Evolutionary conservation across 495 filamentous ascomycete genomes (phyloP), one percentile per base, ranked within the genome.

Genomic region (Amorphotheca resinae): DNA sequence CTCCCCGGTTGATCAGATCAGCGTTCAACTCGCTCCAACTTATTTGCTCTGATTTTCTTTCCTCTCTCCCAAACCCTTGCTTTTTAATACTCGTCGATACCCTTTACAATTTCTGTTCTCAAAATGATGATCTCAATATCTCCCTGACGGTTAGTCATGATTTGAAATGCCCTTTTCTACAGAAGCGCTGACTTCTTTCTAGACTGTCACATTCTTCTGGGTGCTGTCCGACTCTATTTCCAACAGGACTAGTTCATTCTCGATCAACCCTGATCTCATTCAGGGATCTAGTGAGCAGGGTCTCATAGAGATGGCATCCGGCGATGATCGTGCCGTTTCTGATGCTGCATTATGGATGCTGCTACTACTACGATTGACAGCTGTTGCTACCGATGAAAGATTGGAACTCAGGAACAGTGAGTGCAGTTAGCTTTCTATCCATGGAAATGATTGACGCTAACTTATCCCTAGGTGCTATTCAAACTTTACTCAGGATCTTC

Each of bases 151-250:
- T 81, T 23, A 14, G 8, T 26, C 4, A 16, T 0, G 6, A 23
- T 14, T 21, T 17, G 1, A 9, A 11, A 3, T 0, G 18, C 16
- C n/a, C n/a, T n/a, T n/a, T n/a, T n/a, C n/a, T 1, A 33, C 26
- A 62, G 63, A 42, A 25, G 15, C 9, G 22, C 66, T 55, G 17
- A 38, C 45, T 25, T 11, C 15, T 22, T 12, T 48, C 21, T 44
- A 81, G 74, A 88, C 86, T 1, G 81, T 91, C 9, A 93, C 89
- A 0, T 93, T 93, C 54, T 94, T 93, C 62, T 94, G 87, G 82
- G 87, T 86, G 48, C 73, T 93, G 9, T 94, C 91, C 1, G 88
- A 95, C 58, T 93, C 84, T 48, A 70, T 96, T 15, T 72, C 66
- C 1, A 63, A 54, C 61, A 64, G 55, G 60, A 60, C 49, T 42